Conservation (phyloP, 345 rosid genomes). For the Moringa oleifera region DNA sequence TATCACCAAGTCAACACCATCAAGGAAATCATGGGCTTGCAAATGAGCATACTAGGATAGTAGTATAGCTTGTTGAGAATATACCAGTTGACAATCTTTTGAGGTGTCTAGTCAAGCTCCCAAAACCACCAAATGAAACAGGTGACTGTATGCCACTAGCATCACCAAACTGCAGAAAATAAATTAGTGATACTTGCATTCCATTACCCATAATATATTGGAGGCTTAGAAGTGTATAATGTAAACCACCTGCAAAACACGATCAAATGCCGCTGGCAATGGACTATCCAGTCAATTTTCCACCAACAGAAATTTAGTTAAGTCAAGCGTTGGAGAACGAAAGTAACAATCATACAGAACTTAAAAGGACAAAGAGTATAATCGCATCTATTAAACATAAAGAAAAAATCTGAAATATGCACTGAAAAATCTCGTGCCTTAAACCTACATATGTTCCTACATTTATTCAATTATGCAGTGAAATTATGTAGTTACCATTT, state of each 20-base stretch:
- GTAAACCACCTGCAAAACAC: slow-evolving; percentile 73
- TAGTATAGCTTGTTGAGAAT: slow-evolving; percentile 3
- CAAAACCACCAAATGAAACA: slow-evolving; percentile 97
- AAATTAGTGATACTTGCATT: slow-evolving; percentile 12
- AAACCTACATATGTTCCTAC: background rate
- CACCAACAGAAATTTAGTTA: slow-evolving; percentile 26
- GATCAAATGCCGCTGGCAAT: slow-evolving; percentile 81
- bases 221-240: slow-evolving; percentile 6
- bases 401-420: too few species aligned
- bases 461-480: background rate
- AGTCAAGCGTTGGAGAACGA: slow-evolving; percentile 27
- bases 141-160: slow-evolving; percentile 99
- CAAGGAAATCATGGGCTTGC: background rate
- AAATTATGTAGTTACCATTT: too few species aligned
- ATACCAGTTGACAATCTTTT: slow-evolving; percentile 81
- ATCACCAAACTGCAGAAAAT: slow-evolving; percentile 83
- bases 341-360: slow-evolving; percentile 3
- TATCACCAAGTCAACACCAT: background rate
- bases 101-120: slow-evolving; percentile 93
- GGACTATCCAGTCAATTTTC: slow-evolving; percentile 62
- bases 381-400: too few species aligned
- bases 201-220: slow-evolving; percentile 7
- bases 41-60: background rate
- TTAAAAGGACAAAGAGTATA: too few species aligned
- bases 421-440: too few species aligned